A percentile compares a stretch with the other conserved stretches of the same genome.
phyloP scores from a whole-genome alignment of 176 grass and related monocot species.

The maize (Zea mays) region DNA sequence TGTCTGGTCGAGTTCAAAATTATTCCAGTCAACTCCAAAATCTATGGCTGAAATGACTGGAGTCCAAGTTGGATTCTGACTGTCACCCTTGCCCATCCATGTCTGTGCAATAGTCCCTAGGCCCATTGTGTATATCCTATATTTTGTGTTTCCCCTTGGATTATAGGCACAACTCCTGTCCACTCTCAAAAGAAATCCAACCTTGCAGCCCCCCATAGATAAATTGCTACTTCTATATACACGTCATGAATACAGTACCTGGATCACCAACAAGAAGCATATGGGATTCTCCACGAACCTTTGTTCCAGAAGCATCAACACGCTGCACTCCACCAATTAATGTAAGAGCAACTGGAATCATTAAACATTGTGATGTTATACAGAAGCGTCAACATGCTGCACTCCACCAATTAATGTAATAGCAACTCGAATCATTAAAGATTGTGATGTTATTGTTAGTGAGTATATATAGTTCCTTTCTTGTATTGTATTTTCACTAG shows the following conservation, averaged over 20 bases:
- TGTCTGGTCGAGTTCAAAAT: neutral
- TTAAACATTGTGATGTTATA: conserved; percentile 8
- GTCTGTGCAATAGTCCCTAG: neutral
- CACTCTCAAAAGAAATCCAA: neutral
- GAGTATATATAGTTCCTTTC: no score
- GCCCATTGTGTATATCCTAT: neutral
- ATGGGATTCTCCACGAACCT: conserved; percentile 92
- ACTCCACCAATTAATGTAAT: conserved; percentile 94
- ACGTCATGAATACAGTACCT: conserved; percentile 52
- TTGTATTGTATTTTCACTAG: no score
- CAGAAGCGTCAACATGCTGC: conserved; percentile 82
- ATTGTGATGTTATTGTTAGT: neutral
- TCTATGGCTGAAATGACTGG: neutral
- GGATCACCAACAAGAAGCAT: conserved; percentile 99
- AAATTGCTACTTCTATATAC: neutral
- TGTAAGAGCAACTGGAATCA: conserved; percentile 85
- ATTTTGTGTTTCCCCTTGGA: neutral
- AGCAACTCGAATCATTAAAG: conserved; percentile 65
- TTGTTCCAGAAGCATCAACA: conserved; percentile 84
- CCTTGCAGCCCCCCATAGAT: neutral
- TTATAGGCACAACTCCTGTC: neutral
- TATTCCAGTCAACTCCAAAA: neutral
- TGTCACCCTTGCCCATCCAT: neutral
- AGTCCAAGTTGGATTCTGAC: neutral
- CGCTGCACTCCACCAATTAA: conserved; percentile 94